These are phyloP conservation scores for Lichtheimia corymbifera DNA, from an alignment of 371 early-diverging fungal genomes.

Conservation along the genomic window DNA sequence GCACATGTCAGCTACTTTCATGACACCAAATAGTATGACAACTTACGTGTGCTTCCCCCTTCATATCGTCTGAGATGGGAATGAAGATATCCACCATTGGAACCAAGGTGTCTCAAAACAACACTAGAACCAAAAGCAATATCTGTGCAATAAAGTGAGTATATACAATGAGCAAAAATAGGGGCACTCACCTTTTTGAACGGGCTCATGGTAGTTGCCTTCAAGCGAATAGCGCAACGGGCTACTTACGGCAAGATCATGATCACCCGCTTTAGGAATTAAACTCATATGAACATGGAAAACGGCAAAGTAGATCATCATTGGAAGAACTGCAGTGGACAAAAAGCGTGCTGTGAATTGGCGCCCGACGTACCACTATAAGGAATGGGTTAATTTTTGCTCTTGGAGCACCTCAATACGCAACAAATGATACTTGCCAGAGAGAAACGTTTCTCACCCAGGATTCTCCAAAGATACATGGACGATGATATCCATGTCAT, in stretches of 20 bases:
- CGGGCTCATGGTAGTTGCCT: conserved; percentile 25
- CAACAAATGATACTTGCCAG: conserved; percentile 24
- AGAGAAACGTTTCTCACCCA: conserved; percentile 63
- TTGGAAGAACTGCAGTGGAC: conserved; percentile 78
- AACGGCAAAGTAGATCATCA: conserved; percentile 71
- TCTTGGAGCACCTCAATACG: background rate
- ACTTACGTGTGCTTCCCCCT: conserved; percentile 75
- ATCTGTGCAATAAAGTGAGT: conserved; percentile 43
- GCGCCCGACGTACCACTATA: conserved; percentile 16
- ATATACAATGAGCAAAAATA: background rate
- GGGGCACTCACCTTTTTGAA: conserved; percentile 22
- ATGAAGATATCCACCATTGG: conserved; percentile 81
- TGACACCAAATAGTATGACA: background rate
- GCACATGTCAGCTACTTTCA: background rate
- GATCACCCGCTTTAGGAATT: conserved; percentile 70
- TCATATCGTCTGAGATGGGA: conserved; percentile 83
- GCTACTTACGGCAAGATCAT: conserved; percentile 80
- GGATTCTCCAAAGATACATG: conserved; percentile 78
- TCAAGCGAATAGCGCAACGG: conserved; percentile 61
- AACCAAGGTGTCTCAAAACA: conserved; percentile 72
- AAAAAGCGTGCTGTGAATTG: conserved; percentile 61
- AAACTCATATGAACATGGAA: conserved; percentile 84
- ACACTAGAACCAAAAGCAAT: conserved; percentile 83
- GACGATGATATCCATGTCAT: conserved; percentile 61
- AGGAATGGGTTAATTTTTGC: background rate